Conservation (phyloP, 1,284 basidiomycete genomes). For the Microbotryum violaceum region DNA sequence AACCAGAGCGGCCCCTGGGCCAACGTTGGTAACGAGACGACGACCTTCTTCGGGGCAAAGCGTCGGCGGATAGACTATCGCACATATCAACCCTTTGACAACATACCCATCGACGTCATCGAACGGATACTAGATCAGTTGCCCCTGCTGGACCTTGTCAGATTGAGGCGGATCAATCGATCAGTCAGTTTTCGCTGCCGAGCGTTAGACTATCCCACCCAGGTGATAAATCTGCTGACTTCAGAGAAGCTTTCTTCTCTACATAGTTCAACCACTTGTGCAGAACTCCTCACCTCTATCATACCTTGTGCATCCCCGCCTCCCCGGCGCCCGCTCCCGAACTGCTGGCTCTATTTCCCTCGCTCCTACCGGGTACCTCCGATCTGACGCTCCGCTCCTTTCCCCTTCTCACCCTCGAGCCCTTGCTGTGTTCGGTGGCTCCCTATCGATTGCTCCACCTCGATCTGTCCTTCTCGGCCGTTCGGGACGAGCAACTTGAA, state of each 20-base stretch:
- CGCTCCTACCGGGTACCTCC: neutral
- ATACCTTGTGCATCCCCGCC: neutral
- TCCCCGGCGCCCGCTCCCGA: neutral
- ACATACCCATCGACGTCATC: neutral
- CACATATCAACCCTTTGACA: neutral
- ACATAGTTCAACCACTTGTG: neutral
- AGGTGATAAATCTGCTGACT: no score
- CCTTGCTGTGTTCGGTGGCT: neutral
- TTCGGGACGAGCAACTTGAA: neutral
- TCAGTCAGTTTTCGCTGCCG: neutral
- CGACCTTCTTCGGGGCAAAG: neutral
- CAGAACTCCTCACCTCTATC: neutral
- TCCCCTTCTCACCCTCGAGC: neutral
- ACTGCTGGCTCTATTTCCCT: neutral
- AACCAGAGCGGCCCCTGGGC: neutral
- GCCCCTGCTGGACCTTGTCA: neutral
- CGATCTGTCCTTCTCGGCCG: constrained; percentile 3
- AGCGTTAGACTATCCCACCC: no score
- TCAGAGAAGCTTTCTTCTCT: no score
- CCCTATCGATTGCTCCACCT: neutral
- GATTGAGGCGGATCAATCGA: neutral
- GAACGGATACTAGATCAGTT: neutral
- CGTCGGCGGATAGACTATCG: neutral
- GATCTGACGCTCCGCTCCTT: neutral
- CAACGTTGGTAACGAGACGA: neutral